Percentiles rank a stretch among this genome's conserved stretches.
phyloP scores from a whole-genome alignment of 169 alveolate species.

The Plasmodium knowlesi region DNA sequence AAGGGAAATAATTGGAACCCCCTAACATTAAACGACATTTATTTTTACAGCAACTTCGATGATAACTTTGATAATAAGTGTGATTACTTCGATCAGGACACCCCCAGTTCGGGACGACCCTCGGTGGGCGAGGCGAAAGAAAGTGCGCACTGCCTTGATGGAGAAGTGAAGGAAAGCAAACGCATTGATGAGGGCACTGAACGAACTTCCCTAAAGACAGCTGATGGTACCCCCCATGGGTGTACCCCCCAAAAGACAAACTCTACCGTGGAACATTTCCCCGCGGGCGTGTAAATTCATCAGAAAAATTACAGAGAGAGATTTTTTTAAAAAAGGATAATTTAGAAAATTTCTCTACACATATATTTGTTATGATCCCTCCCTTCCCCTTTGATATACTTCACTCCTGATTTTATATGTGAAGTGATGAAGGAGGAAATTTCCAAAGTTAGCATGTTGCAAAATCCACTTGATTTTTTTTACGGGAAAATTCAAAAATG shows the following conservation, averaged over 20 bases:
- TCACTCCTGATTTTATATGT: not conserved
- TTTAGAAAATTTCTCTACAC: not conserved
- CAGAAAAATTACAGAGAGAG: not conserved
- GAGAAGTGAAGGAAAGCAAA: not conserved
- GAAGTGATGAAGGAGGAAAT: not conserved
- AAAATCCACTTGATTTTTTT: not conserved
- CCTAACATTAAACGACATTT: constrained; percentile 17
- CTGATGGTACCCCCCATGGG: not conserved
- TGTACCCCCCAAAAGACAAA: not conserved
- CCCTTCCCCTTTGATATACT: not conserved
- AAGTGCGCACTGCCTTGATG: not conserved
- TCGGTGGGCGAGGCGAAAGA: not conserved
- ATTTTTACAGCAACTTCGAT: constrained; percentile 25
- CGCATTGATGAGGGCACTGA: not conserved
- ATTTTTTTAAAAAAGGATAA: not conserved
- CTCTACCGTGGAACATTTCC: not conserved
- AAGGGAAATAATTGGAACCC: constrained; percentile 5
- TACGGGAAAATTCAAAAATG: not conserved
- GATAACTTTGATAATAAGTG: constrained; percentile 37
- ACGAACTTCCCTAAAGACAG: not conserved
- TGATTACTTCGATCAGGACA: not conserved
- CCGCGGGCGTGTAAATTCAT: not conserved
- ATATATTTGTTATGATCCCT: not conserved
- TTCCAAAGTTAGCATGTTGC: not conserved
- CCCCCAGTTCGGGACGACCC: not conserved